Evolutionary conservation across 257 asterid genomes (phyloP).

Genomic region (Misopates orontium): DNA sequence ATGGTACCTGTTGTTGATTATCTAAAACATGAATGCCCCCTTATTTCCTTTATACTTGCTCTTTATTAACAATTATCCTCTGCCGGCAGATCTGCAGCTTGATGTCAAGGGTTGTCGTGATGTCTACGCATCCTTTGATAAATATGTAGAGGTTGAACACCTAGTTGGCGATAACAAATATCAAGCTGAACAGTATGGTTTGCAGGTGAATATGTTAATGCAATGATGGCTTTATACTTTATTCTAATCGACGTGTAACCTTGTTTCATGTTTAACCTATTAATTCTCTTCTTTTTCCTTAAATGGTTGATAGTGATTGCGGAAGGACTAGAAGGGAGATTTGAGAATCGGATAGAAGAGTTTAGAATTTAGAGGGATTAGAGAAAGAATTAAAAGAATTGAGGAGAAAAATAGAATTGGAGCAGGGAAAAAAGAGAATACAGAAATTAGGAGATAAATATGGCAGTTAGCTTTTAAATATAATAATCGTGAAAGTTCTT

Average conservation of each 20-base stretch:
- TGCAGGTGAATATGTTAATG: constrained; percentile 39
- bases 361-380: no score
- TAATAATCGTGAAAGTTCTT: no score
- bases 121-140: constrained; percentile 51
- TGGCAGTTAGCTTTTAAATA: no score
- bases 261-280: constrained; percentile 11
- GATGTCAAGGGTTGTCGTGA: constrained; percentile 58
- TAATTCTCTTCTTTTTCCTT: constrained; percentile 13
- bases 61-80: constrained; percentile 14
- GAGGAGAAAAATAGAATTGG: no score
- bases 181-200: constrained; percentile 45
- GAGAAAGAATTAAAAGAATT: no score
- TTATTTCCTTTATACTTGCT: constrained; percentile 9
- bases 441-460: no score
- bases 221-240: constrained; percentile 13
- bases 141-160: constrained; percentile 46
- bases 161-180: constrained; percentile 50
- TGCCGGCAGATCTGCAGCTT: constrained; percentile 49
- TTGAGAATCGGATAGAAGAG: no score
- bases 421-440: no score
- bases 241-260: background rate
- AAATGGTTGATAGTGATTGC: background rate
- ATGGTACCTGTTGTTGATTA: constrained; percentile 35
- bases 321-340: no score
- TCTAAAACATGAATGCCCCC: constrained; percentile 1